Evolutionary conservation across 148 eudicot species (phyloP).

Genomic region (Fagopyrum esculentum): DNA sequence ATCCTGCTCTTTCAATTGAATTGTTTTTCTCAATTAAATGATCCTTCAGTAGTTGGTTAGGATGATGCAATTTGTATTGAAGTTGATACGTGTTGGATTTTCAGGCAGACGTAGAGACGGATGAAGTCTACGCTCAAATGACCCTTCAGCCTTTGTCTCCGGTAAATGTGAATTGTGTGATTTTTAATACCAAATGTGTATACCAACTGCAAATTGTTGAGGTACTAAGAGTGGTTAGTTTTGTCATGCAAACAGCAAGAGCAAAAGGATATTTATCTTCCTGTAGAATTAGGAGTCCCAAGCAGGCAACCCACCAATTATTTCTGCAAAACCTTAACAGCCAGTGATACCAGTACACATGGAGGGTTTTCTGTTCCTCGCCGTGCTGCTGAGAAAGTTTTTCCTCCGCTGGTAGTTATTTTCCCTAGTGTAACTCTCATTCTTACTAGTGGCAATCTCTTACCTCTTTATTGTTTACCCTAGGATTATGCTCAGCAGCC

Average conservation of each 20-base stretch:
- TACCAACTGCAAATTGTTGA: background rate
- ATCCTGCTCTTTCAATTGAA: slow-evolving; percentile 16
- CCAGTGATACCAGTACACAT: slow-evolving; percentile 98
- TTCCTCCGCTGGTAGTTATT: slow-evolving; percentile 72
- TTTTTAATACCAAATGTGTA: background rate
- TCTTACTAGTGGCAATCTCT: background rate
- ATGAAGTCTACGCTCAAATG: slow-evolving; percentile 96
- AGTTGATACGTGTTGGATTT: slow-evolving; percentile 21
- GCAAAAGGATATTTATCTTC: slow-evolving; percentile 87
- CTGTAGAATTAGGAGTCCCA: slow-evolving; percentile 88
- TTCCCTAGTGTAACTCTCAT: background rate
- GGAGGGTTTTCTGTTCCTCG: slow-evolving; percentile 99
- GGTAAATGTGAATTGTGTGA: slow-evolving; percentile 29
- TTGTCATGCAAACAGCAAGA: slow-evolving; percentile 55
- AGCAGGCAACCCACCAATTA: slow-evolving; percentile 96
- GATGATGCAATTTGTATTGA: background rate
- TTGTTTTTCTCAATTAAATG: background rate
- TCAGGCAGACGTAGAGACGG: slow-evolving; percentile 95
- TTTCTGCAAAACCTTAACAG: slow-evolving; percentile 94
- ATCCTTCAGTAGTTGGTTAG: background rate
- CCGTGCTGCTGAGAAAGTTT: slow-evolving; percentile 99
- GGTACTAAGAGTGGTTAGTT: background rate
- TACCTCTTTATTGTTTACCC: slow-evolving; percentile 11
- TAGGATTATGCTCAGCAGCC: slow-evolving; percentile 96
- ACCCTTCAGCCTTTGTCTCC: slow-evolving; percentile 88